Evolutionary conservation across 1,284 basidiomycete genomes (phyloP).

Genomic region (Heimioporus retisporus): DNA sequence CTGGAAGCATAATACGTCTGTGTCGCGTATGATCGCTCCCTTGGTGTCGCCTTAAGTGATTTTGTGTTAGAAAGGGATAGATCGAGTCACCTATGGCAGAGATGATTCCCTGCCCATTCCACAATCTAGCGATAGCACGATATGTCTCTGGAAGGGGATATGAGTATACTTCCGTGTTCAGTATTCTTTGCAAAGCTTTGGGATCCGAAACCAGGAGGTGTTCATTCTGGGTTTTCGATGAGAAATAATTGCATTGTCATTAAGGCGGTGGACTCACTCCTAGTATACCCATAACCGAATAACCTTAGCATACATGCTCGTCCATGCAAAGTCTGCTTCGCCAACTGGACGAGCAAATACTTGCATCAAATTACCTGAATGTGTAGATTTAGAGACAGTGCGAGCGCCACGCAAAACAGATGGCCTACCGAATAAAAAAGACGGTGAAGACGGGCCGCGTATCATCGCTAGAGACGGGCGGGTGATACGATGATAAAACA

Average conservation of each 20-base stretch:
- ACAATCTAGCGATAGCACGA: conserved; percentile 39
- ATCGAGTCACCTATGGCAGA: conserved; percentile 51
- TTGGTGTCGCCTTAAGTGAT: not conserved
- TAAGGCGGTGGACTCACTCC: not conserved
- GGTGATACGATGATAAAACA: not conserved
- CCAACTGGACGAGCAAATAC: not conserved
- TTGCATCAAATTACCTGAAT: not conserved
- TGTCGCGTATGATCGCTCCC: not conserved
- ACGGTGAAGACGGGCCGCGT: not conserved
- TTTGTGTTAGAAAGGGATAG: not conserved
- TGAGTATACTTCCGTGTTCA: conserved; percentile 49
- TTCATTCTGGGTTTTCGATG: conserved; percentile 20
- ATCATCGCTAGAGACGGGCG: not conserved
- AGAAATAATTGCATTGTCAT: no score
- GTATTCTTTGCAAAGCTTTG: conserved; percentile 56
- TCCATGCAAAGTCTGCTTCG: not conserved
- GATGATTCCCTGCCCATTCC: conserved; percentile 48
- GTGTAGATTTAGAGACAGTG: not conserved
- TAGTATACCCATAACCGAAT: not conserved
- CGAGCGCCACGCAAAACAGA: not conserved
- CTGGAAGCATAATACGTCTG: not conserved
- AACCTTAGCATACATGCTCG: not conserved
- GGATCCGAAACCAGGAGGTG: conserved; percentile 48
- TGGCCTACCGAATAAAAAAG: not conserved
- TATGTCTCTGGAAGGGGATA: conserved; percentile 48